Percentiles rank a stretch among this genome's conserved stretches.
Evolutionary conservation across 805 yeast genomes (phyloP).

Genomic region (Yarrowia sp.): DNA sequence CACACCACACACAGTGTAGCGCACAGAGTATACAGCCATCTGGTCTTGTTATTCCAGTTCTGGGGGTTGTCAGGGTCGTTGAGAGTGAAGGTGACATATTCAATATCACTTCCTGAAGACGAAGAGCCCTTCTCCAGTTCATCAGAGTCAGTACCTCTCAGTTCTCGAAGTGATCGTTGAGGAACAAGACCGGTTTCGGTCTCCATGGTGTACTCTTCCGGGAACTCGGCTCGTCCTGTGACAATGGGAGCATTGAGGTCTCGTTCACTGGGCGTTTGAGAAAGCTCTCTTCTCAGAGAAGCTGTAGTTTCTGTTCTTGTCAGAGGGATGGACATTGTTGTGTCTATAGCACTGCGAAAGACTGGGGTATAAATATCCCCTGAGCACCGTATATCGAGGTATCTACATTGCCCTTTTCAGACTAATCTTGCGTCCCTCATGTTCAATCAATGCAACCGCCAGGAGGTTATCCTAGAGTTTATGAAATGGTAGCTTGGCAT

Average conservation of each 20-base stretch:
- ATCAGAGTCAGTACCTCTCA: conserved; percentile 30
- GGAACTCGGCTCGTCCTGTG: conserved; percentile 54
- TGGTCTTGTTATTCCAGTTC: conserved; percentile 61
- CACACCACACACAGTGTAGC: conserved; percentile 73
- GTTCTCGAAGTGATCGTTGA: conserved; percentile 24
- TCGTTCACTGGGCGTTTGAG: conserved; percentile 47
- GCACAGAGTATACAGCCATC: conserved; percentile 53
- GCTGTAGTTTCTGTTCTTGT: conserved; percentile 10
- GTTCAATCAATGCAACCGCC: background rate
- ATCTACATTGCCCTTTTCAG: conserved; percentile 1
- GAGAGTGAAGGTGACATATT: conserved; percentile 76
- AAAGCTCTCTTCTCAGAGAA: conserved; percentile 5
- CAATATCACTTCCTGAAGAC: conserved; percentile 49
- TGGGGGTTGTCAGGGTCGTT: conserved; percentile 89
- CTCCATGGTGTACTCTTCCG: conserved; percentile 88
- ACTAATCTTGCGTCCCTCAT: conserved; percentile 12
- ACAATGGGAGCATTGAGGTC: conserved; percentile 51
- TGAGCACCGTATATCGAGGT: background rate
- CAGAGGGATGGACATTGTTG: background rate
- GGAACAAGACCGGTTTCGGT: conserved; percentile 88
- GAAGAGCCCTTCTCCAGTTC: conserved; percentile 40
- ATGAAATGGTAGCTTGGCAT: no score
- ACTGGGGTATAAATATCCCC: background rate
- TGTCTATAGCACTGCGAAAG: no score
- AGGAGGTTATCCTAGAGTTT: background rate